Conservation (phyloP, 164 flowering plant species). For the Vitis vinifera region DNA sequence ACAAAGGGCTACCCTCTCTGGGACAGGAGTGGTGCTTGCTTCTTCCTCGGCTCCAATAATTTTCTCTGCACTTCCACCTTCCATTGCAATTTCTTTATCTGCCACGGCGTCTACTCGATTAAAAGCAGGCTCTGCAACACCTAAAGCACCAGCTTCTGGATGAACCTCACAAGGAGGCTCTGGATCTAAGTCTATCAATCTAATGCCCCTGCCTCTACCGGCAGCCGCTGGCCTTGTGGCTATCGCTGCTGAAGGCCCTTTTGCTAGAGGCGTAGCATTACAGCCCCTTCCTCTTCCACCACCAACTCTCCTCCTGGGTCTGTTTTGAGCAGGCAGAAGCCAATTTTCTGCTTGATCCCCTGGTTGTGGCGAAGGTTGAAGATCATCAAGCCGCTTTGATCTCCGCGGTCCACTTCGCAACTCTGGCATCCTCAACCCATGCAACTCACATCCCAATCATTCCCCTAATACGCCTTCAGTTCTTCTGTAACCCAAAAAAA, state of each 20-base stretch:
- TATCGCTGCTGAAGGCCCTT: slow-evolving; percentile 49
- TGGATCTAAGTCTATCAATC: slow-evolving; percentile 73
- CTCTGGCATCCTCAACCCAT: slow-evolving; percentile 97
- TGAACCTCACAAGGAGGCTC: slow-evolving; percentile 63
- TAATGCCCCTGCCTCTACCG: slow-evolving; percentile 77
- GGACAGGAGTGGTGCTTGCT: slow-evolving; percentile 65
- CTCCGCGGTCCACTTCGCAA: slow-evolving; percentile 92
- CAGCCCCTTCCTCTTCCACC: slow-evolving; percentile 81
- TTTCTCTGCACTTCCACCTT: slow-evolving; percentile 78
- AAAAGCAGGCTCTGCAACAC: slow-evolving; percentile 45
- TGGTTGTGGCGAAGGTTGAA: slow-evolving; percentile 66
- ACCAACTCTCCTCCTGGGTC: slow-evolving; percentile 69
- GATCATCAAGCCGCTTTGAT: slow-evolving; percentile 82
- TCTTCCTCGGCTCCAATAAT: slow-evolving; percentile 75
- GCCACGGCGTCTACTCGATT: slow-evolving; percentile 59
- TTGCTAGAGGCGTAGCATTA: slow-evolving; percentile 65
- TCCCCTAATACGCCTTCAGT: slow-evolving; percentile 26
- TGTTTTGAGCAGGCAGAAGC: slow-evolving; percentile 55
- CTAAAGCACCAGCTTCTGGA: slow-evolving; percentile 60
- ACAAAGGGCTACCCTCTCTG: slow-evolving; percentile 61
- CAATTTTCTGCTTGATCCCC: slow-evolving; percentile 61
- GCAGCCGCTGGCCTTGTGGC: slow-evolving; percentile 61
- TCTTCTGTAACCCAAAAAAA: slow-evolving; percentile 19
- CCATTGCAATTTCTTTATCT: slow-evolving; percentile 65
- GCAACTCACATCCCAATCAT: slow-evolving; percentile 53